Evolutionary conservation across 2,329 filamentous ascomycete species (phyloP).

Genomic region (Fusarium kyushuense): DNA sequence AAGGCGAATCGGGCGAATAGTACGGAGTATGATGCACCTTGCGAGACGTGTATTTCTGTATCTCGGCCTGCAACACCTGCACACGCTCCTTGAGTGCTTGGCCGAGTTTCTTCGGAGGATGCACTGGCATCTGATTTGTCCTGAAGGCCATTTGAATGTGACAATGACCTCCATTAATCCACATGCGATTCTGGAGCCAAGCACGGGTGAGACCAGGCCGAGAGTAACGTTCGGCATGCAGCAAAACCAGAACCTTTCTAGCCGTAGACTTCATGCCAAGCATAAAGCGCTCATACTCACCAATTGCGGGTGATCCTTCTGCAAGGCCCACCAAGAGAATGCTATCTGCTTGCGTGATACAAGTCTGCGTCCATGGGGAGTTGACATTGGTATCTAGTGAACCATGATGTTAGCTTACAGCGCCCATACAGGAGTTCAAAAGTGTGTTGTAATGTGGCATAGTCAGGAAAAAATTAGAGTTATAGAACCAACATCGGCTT

Average conservation of each 20-base stretch:
- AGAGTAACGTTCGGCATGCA: slow-evolving; percentile 91
- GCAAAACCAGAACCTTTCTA: slow-evolving; percentile 87
- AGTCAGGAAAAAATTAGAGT: slow-evolving; percentile 78
- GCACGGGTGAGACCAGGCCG: slow-evolving; percentile 84
- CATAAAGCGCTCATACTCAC: slow-evolving; percentile 96
- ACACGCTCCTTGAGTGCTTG: slow-evolving; percentile 91
- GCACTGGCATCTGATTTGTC: slow-evolving; percentile 79
- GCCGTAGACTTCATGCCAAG: slow-evolving; percentile 98
- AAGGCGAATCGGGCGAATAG: slow-evolving; percentile 90
- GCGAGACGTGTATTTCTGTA: slow-evolving; percentile 97
- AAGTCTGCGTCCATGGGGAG: slow-evolving; percentile 97
- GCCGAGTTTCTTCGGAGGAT: slow-evolving; percentile 82
- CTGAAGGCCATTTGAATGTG: slow-evolving; percentile 96
- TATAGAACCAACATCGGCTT: slow-evolving; percentile 66
- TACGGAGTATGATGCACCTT: slow-evolving; percentile 88
- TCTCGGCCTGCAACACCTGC: slow-evolving; percentile 94
- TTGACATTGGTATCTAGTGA: slow-evolving; percentile 93
- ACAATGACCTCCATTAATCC: slow-evolving; percentile 98
- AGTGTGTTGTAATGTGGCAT: slow-evolving; percentile 7
- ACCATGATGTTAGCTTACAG: slow-evolving; percentile 47
- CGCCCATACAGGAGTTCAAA: slow-evolving; percentile 11
- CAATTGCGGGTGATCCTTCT: slow-evolving; percentile 88
- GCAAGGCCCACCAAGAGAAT: slow-evolving; percentile 93
- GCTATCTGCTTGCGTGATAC: slow-evolving; percentile 95
- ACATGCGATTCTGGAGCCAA: slow-evolving; percentile 92